Conservation (phyloP, 768 basidiomycete species). For the Tulasnella sp. region DNA sequence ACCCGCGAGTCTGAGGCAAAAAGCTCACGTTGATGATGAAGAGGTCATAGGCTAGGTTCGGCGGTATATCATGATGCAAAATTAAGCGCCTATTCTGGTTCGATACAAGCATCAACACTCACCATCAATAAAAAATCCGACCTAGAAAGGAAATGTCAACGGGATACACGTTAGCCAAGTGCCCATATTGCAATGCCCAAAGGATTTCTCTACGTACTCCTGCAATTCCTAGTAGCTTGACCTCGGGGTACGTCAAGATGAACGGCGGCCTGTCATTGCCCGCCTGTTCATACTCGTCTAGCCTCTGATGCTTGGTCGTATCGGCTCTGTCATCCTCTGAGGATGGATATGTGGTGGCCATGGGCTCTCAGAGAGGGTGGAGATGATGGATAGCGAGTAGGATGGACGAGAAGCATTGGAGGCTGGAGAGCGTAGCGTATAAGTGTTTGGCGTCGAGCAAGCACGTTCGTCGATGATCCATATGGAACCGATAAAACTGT, state of each 20-base stretch:
- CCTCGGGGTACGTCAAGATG: constrained; percentile 35
- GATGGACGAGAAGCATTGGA: no score
- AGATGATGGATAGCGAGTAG: no score
- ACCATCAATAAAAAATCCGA: constrained; percentile 66
- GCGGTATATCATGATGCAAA: no score
- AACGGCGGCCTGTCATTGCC: constrained; percentile 30
- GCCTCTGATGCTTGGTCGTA: background rate
- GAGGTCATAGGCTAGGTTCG: constrained; percentile 51
- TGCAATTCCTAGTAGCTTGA: constrained; percentile 51
- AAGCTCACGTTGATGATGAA: constrained; percentile 54
- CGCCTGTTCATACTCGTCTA: constrained; percentile 28
- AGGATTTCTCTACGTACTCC: constrained; percentile 33
- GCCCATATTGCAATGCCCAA: background rate
- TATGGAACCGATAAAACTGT: no score
- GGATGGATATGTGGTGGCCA: no score
- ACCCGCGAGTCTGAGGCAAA: background rate
- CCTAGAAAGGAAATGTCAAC: constrained; percentile 27
- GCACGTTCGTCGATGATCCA: no score
- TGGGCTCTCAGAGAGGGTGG: no score
- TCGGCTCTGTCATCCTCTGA: no score
- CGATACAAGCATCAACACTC: constrained; percentile 19
- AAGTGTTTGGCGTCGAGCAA: no score
- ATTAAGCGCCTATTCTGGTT: background rate
- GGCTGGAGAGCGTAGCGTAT: no score
- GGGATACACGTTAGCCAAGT: background rate